Evolutionary conservation across 805 yeast species (phyloP).

Genomic region (Suhomyces sp.): DNA sequence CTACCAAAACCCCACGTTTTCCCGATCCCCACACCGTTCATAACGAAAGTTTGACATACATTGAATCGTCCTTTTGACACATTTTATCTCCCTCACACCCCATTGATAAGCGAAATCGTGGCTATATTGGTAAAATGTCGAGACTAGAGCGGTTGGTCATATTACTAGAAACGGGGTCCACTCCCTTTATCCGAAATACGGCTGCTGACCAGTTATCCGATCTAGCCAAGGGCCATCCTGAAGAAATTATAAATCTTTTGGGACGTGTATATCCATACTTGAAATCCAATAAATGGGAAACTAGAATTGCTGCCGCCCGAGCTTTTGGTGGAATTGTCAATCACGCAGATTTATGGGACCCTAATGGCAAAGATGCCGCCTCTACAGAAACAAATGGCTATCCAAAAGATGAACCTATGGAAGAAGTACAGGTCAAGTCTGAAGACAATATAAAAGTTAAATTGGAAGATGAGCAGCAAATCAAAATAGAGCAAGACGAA

Average conservation of each 20-base stretch:
- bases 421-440: conserved; percentile 12
- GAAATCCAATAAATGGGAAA: conserved; percentile 87
- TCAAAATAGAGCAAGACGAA: conserved; percentile 43
- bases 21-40: too few species aligned
- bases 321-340: conserved; percentile 92
- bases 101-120: too few species aligned
- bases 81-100: too few species aligned
- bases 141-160: conserved; percentile 59
- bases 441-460: conserved; percentile 20
- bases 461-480: conserved; percentile 25
- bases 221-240: conserved; percentile 91
- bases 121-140: too few species aligned
- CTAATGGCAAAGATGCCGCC: conserved; percentile 30
- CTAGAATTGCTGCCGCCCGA: conserved; percentile 89
- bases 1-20: too few species aligned
- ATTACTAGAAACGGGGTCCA: conserved; percentile 87
- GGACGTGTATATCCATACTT: conserved; percentile 91
- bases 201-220: conserved; percentile 98
- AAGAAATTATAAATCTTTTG: conserved; percentile 76
- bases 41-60: too few species aligned
- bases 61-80: too few species aligned
- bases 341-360: conserved; percentile 81
- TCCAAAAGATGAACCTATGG: too few species aligned
- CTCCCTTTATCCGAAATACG: conserved; percentile 87
- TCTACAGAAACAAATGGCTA: conserved; percentile 1